These are phyloP conservation scores for Elaeis oleifera DNA, from an alignment of 202 grass and related monocot genomes.

Conservation along the genomic window DNA sequence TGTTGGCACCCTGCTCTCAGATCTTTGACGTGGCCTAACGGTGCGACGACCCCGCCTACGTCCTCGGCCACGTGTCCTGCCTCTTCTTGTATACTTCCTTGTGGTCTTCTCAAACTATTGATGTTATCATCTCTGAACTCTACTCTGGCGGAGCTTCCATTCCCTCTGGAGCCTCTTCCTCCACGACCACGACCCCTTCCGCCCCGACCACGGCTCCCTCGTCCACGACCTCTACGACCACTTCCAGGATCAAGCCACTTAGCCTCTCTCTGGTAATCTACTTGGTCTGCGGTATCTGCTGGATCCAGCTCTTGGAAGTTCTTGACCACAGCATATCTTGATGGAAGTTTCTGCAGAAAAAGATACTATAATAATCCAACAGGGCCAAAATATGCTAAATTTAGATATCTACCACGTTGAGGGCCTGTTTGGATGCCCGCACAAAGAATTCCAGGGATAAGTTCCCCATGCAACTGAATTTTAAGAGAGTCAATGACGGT, in stretches of 20 bases:
- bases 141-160: constrained; percentile 31
- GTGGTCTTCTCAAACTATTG: constrained; percentile 31
- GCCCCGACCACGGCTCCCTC: constrained; percentile 50
- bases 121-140: constrained; percentile 33
- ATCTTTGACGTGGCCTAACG: constrained; percentile 56
- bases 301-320: constrained; percentile 43
- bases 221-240: constrained; percentile 64
- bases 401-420: too few relatives aligned
- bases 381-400: too few relatives aligned
- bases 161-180: constrained; percentile 55
- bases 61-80: constrained; percentile 36
- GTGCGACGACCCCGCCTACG: constrained; percentile 59
- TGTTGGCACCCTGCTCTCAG: constrained; percentile 35
- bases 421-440: too few relatives aligned
- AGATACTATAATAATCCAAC: background rate
- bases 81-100: constrained; percentile 45
- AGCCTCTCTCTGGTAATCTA: constrained; percentile 21
- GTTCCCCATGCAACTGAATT: too few relatives aligned
- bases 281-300: constrained; percentile 29
- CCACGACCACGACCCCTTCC: constrained; percentile 59
- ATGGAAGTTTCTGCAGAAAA: constrained; percentile 62
- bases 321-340: constrained; percentile 43
- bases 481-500: too few relatives aligned
- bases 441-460: too few relatives aligned
- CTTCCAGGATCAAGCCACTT: constrained; percentile 30